phyloP scores from a whole-genome alignment of 163 green algal genomes.

The Scenedesmus sp. region DNA sequence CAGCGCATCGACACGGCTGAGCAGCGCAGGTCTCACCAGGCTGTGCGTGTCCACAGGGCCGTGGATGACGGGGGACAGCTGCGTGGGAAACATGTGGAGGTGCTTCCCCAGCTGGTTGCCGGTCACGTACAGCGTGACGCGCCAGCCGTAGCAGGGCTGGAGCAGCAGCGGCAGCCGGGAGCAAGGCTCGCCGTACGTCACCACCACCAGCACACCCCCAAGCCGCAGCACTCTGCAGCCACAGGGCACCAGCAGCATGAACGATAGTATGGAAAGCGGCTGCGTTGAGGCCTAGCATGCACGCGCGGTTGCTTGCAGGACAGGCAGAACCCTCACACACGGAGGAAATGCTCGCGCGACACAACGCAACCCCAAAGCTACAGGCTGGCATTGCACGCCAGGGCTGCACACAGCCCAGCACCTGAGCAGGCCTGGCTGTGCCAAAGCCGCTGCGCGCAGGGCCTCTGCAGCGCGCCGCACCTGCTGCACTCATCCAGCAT shows the following conservation, averaged over 20 bases:
- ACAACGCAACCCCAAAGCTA: neutral
- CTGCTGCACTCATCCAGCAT: constrained; percentile 69
- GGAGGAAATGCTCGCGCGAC: neutral
- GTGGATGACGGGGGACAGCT: constrained; percentile 16
- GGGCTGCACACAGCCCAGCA: neutral
- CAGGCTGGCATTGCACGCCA: neutral
- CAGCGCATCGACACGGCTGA: neutral
- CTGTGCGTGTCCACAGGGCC: neutral
- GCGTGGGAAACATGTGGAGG: neutral
- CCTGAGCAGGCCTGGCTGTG: neutral
- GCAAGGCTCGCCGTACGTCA: constrained; percentile 68
- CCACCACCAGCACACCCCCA: constrained; percentile 54
- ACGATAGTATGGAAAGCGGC: neutral
- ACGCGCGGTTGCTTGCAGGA: neutral
- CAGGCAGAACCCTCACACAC: neutral
- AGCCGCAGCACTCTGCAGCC: constrained; percentile 60
- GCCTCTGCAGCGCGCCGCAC: neutral
- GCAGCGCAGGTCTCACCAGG: neutral
- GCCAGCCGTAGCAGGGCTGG: constrained; percentile 36
- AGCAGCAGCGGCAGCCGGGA: constrained; percentile 60
- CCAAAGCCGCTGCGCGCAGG: no score
- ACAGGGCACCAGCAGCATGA: neutral
- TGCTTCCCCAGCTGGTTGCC: constrained; percentile 37
- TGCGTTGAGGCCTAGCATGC: neutral
- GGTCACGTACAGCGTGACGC: constrained; percentile 54